Percentiles rank a stretch among this genome's conserved stretches.
Conservation (phyloP, 331 rosid species). For the Rhamnella rubrinervis region DNA sequence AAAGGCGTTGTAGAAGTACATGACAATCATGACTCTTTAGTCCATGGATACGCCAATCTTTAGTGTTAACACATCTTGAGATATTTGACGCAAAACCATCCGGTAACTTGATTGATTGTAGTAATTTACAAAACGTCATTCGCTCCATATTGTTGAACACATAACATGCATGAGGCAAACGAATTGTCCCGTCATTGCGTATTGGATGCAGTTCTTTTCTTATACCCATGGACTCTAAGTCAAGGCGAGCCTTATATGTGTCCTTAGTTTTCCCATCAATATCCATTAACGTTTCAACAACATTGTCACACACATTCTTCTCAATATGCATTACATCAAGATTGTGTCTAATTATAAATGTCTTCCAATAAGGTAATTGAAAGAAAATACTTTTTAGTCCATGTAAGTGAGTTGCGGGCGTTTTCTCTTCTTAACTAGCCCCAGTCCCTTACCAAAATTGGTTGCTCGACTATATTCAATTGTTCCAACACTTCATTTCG, state of each 20-base stretch:
- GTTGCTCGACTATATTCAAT: background rate
- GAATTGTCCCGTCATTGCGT: too few species aligned
- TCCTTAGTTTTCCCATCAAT: background rate
- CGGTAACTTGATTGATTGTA: too few species aligned
- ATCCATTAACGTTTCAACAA: background rate
- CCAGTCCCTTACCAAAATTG: background rate
- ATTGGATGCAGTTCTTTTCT: too few species aligned
- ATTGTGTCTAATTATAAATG: background rate
- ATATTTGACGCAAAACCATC: too few species aligned
- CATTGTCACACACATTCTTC: background rate
- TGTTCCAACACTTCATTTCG: background rate
- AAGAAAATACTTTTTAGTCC: background rate
- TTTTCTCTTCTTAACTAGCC: background rate
- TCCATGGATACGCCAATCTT: too few species aligned
- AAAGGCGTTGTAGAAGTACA: too few species aligned
- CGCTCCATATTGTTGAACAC: too few species aligned
- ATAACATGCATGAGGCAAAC: too few species aligned
- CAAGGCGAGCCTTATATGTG: background rate
- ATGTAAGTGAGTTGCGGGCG: background rate
- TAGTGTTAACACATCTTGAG: too few species aligned
- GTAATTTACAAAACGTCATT: too few species aligned
- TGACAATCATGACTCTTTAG: too few species aligned
- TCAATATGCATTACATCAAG: background rate
- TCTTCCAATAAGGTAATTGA: background rate
- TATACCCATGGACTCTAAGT: background rate